Conservation (phyloP, 208 protist species). For the Paratrypanosoma confusum region DNA sequence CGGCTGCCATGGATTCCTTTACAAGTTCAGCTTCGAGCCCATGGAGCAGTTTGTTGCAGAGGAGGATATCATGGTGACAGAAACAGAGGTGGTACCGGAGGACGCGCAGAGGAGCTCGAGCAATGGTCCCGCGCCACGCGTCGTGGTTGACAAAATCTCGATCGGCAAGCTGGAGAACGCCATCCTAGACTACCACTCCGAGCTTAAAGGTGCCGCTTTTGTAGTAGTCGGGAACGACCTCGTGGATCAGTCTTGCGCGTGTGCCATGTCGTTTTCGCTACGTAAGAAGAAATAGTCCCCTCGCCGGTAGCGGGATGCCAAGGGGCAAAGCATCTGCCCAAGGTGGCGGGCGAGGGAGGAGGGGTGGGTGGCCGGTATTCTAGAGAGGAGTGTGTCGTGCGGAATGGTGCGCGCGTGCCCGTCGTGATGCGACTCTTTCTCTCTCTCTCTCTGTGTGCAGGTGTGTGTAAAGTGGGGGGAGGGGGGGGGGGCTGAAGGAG, state of each 20-base stretch:
- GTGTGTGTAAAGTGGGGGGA: too few relatives aligned
- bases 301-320: not conserved
- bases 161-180: constrained; percentile 57
- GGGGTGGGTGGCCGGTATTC: too few relatives aligned
- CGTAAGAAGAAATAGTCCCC: constrained; percentile 19
- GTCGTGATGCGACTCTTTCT: too few relatives aligned
- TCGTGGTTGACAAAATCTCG: constrained; percentile 71
- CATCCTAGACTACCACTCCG: constrained; percentile 77
- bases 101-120: not conserved
- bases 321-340: too few relatives aligned
- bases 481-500: too few relatives aligned
- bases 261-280: constrained; percentile 84
- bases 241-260: constrained; percentile 82
- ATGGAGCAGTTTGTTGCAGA: constrained; percentile 25
- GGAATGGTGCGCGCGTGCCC: too few relatives aligned
- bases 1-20: constrained; percentile 82
- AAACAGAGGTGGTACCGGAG: constrained; percentile 30
- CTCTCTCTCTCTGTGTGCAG: too few relatives aligned
- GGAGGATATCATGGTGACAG: constrained; percentile 55
- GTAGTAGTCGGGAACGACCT: constrained; percentile 82
- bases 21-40: constrained; percentile 79
- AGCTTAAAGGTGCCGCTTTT: constrained; percentile 82
- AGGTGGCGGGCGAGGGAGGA: too few relatives aligned
- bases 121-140: constrained; percentile 21
- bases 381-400: too few relatives aligned